Percentiles rank a stretch among this genome's conserved stretches.
phyloP scores from a whole-genome alignment of 176 grass and related monocot species.

The Aegilops tauschii region DNA sequence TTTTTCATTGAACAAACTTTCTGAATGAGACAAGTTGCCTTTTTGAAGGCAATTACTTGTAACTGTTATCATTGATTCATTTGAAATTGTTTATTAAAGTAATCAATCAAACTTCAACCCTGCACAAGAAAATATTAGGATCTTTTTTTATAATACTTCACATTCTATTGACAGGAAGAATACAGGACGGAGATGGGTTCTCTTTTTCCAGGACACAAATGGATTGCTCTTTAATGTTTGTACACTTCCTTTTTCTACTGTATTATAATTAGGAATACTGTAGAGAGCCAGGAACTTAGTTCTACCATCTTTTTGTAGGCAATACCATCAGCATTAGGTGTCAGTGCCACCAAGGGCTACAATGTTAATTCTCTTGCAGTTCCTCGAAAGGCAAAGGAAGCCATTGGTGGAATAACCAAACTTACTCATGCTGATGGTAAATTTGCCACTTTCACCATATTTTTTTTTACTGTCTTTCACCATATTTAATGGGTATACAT shows the following conservation, averaged over 20 bases:
- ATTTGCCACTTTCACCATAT: background rate
- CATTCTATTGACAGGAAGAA: conserved; percentile 57
- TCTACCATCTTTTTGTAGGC: conserved; percentile 48
- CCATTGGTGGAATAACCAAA: conserved; percentile 98
- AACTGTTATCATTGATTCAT: background rate
- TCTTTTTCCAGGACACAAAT: conserved; percentile 99
- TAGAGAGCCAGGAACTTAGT: background rate
- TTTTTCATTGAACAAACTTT: background rate
- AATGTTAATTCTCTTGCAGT: conserved; percentile 97
- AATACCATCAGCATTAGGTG: conserved; percentile 93
- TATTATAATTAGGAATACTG: conserved; percentile 18
- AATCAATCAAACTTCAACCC: background rate
- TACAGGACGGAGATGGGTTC: conserved; percentile 70
- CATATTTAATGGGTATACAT: background rate
- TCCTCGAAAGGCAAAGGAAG: conserved; percentile 94
- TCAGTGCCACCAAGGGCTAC: conserved; percentile 85
- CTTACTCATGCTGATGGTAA: conserved; percentile 89
- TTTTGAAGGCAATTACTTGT: background rate
- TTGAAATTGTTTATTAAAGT: conserved; percentile 24
- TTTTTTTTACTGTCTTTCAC: too few relatives aligned
- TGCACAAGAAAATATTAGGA: conserved; percentile 4
- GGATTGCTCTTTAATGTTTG: conserved; percentile 95
- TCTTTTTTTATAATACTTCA: background rate
- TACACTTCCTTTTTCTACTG: background rate
- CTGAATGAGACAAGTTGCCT: background rate